phyloP scores from a whole-genome alignment of 768 basidiomycete species.

The Stropharia rugosoannulata region DNA sequence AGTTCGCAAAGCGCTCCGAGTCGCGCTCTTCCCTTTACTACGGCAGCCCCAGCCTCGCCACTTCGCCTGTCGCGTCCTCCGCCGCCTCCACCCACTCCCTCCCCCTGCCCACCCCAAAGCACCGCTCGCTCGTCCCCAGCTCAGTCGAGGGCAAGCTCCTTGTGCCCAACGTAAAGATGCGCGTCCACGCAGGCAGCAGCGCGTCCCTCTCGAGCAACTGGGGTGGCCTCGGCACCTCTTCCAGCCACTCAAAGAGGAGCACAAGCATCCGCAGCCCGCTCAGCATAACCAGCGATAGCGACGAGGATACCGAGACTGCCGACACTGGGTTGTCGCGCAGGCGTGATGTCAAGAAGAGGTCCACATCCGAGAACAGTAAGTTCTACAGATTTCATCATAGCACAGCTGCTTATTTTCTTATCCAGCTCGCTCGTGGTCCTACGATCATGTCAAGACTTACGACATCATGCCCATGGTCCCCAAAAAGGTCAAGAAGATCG shows the following conservation, averaged over 20 bases:
- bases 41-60: constrained; percentile 16
- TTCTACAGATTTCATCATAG: constrained; percentile 2
- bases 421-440: constrained; percentile 64
- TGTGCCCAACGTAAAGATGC: constrained; percentile 42
- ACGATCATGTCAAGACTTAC: constrained; percentile 71
- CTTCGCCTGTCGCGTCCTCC: constrained; percentile 22
- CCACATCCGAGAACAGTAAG: constrained; percentile 57
- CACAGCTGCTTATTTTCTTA: constrained; percentile 2
- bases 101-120: constrained; percentile 34
- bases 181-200: constrained; percentile 29
- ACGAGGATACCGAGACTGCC: constrained; percentile 26
- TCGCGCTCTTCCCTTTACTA: constrained; percentile 39
- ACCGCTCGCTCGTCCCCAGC: constrained; percentile 54
- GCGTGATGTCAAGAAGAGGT: constrained; percentile 20
- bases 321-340: constrained; percentile 18
- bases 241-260: constrained; percentile 19
- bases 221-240: constrained; percentile 22
- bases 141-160: constrained; percentile 67
- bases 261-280: constrained; percentile 16
- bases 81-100: constrained; percentile 35
- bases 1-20: constrained; percentile 55
- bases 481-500: constrained; percentile 55
- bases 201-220: constrained; percentile 34
- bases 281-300: constrained; percentile 13
- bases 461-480: constrained; percentile 58